Base-by-base conservation (phyloP, 2,329 filamentous ascomycete species). In the Talaromyces piceae region DNA sequence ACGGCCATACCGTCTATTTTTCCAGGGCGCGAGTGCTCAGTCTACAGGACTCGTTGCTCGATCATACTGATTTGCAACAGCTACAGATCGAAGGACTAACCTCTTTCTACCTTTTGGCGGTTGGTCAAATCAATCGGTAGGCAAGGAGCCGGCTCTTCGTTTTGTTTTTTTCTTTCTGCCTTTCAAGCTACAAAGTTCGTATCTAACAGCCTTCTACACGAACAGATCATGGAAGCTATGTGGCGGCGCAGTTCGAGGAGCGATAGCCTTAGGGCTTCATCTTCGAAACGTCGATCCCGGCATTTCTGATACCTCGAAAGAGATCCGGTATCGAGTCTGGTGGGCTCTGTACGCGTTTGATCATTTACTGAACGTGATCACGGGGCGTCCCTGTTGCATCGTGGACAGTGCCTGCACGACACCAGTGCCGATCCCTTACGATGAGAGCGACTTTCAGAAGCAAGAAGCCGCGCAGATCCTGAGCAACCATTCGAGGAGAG, bases 291-390 rank as follows among this genome's bases (percentile, higher is more conserved):
- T 68, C 5, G 70, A 67, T 25, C 50, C 52, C 5, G 63, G 59
- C 28, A 65, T 69, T 23, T 64, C 67, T 2, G 66, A 72, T 51
- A 65, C 61, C 6, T 68, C 69, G 18, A 73, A 71, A 45, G 70
- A 73, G 54, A 68, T 71, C 27, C 64, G 70, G 41, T 73, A 72
- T 52, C 67, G 70, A 16, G 65, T 73, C 18, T 74, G 72, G 72
- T 73, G 71, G 68, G 67, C 71, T 22, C 53, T 74, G 20, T 71
- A 72, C 54, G 63, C 63, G 8, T 52, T 73, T 16, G 72, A 75
- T 48, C 68, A 71, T 49, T 65, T 68, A 13, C 63, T 75, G 16
- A 67, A 66, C 45, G 61, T 68, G 27, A 68, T 73, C 59, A 74
- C 71, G 2, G 72, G 72, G n/a, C 65, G 72, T 39, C 69, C 71